A percentile compares a stretch with the other conserved stretches of the same genome.
phyloP scores from a whole-genome alignment of 2,329 filamentous ascomycete species.

The Xylariaceae sp. region DNA sequence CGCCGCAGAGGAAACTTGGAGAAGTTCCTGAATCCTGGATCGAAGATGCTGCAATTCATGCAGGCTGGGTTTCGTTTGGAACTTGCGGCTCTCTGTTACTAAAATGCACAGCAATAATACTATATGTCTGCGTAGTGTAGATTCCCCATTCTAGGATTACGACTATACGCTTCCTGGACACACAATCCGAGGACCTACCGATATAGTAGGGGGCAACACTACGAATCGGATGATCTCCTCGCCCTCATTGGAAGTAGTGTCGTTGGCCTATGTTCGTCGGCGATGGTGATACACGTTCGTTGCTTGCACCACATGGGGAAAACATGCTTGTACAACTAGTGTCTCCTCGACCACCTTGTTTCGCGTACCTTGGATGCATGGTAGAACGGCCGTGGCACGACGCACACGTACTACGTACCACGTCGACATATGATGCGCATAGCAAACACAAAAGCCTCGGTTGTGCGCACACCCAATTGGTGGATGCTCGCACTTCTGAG shows the following conservation, averaged over 20 bases:
- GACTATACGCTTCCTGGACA: conserved; percentile 5
- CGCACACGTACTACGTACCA: conserved; percentile 30
- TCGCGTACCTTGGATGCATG: conserved; percentile 34
- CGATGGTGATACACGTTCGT: conserved; percentile 34
- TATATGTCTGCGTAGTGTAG: too few species aligned
- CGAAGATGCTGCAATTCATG: conserved; percentile 24
- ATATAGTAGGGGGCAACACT: conserved; percentile 14
- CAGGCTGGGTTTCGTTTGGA: conserved; percentile 18
- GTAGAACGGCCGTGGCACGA: conserved; percentile 32
- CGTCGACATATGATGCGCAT: conserved; percentile 29
- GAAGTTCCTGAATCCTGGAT: conserved; percentile 25
- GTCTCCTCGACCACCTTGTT: conserved; percentile 35
- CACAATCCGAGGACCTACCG: conserved; percentile 9
- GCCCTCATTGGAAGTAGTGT: conserved; percentile 23
- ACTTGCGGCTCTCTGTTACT: conserved; percentile 25
- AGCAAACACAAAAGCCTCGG: conserved; percentile 37
- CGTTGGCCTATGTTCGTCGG: conserved; percentile 33
- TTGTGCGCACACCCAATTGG: conserved; percentile 41
- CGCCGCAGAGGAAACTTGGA: conserved; percentile 23
- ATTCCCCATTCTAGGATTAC: too few species aligned
- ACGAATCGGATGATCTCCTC: conserved; percentile 37
- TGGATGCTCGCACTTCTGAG: conserved; percentile 22
- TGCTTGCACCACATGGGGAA: conserved; percentile 39
- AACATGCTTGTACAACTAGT: conserved; percentile 35
- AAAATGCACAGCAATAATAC: background rate